These are phyloP conservation scores for Penicillium subrubescens DNA, from an alignment of 495 filamentous ascomycete genomes.

Conservation along the genomic window DNA sequence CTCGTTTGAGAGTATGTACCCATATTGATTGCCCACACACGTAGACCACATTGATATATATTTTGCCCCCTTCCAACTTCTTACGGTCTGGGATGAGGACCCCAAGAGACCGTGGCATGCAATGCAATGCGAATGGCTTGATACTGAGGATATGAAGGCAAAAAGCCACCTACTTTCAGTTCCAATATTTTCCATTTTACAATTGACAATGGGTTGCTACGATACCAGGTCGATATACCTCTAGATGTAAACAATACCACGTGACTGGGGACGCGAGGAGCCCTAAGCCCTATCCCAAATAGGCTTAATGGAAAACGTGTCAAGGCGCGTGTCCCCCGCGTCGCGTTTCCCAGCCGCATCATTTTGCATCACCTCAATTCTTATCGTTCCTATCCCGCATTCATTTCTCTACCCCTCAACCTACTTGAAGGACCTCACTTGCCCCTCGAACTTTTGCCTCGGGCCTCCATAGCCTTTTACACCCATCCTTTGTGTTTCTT, in stretches of 20 bases:
- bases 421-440: background rate
- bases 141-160: too few species aligned
- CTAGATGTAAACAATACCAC: background rate
- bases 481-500: background rate
- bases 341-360: slow-evolving; percentile 25
- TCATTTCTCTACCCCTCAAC: slow-evolving; percentile 13
- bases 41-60: too few species aligned
- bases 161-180: too few species aligned
- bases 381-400: slow-evolving; percentile 5
- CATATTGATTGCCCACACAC: too few species aligned
- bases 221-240: background rate
- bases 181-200: too few species aligned
- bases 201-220: background rate
- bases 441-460: background rate
- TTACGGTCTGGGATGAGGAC: too few species aligned
- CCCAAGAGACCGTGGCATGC: too few species aligned
- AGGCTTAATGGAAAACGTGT: slow-evolving; percentile 29
- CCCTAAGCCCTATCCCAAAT: slow-evolving; percentile 28
- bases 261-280: background rate
- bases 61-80: too few species aligned
- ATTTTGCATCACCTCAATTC: slow-evolving; percentile 17
- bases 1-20: too few species aligned
- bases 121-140: too few species aligned
- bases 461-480: background rate
- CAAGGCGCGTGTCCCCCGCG: slow-evolving; percentile 23